These are phyloP conservation scores for Aspergillus affinis DNA, from an alignment of 495 filamentous ascomycete genomes.

Conservation along the genomic window DNA sequence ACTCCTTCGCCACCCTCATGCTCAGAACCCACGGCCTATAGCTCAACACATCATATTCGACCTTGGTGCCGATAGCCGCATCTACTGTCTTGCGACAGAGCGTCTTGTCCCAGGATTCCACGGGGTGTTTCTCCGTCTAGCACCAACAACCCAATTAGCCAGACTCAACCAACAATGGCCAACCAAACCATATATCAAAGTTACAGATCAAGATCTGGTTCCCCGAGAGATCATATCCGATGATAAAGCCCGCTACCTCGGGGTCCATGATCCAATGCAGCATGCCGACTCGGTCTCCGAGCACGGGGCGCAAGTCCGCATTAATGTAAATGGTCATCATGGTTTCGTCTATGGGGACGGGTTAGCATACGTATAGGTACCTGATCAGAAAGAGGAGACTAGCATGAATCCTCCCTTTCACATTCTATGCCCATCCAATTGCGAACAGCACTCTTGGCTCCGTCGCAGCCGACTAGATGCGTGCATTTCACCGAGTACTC, in stretches of 20 bases:
- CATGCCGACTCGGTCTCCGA: conserved; percentile 42
- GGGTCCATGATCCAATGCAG: conserved; percentile 47
- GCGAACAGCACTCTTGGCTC: conserved; percentile 37
- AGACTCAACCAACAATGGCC: too few relatives aligned
- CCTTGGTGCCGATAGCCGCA: conserved; percentile 33
- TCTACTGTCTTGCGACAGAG: conserved; percentile 33
- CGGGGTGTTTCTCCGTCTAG: conserved; percentile 32
- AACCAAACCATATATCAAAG: conserved; percentile 39
- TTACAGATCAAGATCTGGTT: conserved; percentile 44
- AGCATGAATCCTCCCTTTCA: conserved; percentile 40
- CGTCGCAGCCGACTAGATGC: conserved; percentile 40
- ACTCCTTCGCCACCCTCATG: conserved; percentile 36
- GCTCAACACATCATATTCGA: conserved; percentile 38
- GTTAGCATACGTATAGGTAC: background rate
- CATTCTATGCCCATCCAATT: conserved; percentile 29
- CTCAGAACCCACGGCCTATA: conserved; percentile 42
- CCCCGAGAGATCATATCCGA: conserved; percentile 38
- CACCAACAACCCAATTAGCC: too few relatives aligned
- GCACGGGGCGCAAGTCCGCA: conserved; percentile 34
- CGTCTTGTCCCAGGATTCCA: conserved; percentile 35
- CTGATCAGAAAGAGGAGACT: background rate
- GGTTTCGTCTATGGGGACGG: conserved; percentile 27
- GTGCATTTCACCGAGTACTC: conserved; percentile 22
- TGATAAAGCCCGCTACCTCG: conserved; percentile 38
- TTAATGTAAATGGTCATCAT: conserved; percentile 51